Evolutionary conservation across 2,329 filamentous ascomycete genomes (phyloP).

Genomic region (Verticillium tricorpus): DNA sequence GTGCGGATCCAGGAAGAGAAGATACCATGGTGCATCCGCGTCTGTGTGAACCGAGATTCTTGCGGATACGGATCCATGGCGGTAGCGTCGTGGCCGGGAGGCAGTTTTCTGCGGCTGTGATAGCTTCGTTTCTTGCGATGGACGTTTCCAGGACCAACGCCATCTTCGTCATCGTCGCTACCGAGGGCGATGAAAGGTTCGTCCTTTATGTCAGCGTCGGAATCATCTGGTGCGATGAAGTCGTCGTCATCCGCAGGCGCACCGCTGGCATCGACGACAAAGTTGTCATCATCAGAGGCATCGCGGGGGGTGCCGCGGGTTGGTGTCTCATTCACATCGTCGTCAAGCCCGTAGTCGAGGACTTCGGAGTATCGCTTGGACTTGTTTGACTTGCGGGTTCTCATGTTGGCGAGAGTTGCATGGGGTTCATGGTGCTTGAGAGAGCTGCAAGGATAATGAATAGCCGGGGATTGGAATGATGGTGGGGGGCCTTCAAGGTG

Average conservation of each 20-base stretch:
- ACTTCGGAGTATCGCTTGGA: slow-evolving; percentile 24
- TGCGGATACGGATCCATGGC: slow-evolving; percentile 8
- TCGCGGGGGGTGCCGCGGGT: slow-evolving; percentile 9
- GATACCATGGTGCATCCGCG: slow-evolving; percentile 31
- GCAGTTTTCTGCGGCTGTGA: neutral
- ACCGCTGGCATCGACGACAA: slow-evolving; percentile 10
- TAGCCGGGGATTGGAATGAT: too few relatives aligned
- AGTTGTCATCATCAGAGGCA: slow-evolving; percentile 24
- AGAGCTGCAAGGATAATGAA: neutral
- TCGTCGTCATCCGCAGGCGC: slow-evolving; percentile 22
- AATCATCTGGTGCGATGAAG: slow-evolving; percentile 17
- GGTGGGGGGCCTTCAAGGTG: too few relatives aligned
- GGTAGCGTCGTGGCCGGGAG: slow-evolving; percentile 1
- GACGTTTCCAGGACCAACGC: slow-evolving; percentile 15
- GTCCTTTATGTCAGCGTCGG: neutral
- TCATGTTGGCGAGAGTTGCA: slow-evolving; percentile 20
- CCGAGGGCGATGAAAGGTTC: neutral
- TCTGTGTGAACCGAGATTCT: slow-evolving; percentile 14
- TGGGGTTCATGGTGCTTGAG: neutral
- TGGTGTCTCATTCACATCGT: slow-evolving; percentile 16
- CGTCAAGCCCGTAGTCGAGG: slow-evolving; percentile 30
- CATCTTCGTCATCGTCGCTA: neutral
- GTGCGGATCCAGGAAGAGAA: slow-evolving; percentile 19
- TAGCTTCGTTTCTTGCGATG: slow-evolving; percentile 7
- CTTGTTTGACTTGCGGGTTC: slow-evolving; percentile 31